phyloP scores from a whole-genome alignment of 208 protist species.

The Crithidia acanthocephali region DNA sequence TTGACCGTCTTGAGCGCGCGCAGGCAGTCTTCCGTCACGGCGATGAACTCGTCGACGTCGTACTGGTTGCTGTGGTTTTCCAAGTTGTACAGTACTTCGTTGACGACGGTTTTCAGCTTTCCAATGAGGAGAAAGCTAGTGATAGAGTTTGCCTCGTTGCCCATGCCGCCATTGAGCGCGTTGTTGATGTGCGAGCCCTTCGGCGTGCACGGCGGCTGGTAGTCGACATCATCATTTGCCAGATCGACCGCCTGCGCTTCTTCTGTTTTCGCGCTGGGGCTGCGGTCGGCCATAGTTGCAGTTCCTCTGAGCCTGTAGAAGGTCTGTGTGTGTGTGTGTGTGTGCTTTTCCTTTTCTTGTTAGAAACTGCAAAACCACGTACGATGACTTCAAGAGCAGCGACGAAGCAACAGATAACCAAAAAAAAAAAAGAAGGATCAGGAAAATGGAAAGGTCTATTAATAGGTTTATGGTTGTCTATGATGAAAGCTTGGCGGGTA shows the following conservation, averaged over 20 bases:
- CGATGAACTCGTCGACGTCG: conserved; percentile 73
- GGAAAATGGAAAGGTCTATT: too few relatives aligned
- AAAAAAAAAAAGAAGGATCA: too few relatives aligned
- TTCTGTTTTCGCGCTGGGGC: conserved; percentile 6
- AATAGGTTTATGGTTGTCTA: too few relatives aligned
- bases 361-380: too few relatives aligned
- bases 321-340: neutral
- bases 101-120: conserved; percentile 63
- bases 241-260: neutral
- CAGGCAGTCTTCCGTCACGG: conserved; percentile 67
- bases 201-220: conserved; percentile 16
- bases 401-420: too few relatives aligned
- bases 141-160: conserved; percentile 21
- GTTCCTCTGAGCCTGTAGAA: neutral
- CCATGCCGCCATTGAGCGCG: conserved; percentile 2
- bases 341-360: neutral
- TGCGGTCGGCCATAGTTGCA: neutral
- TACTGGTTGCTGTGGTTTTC: conserved; percentile 49
- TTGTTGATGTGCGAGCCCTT: neutral
- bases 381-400: too few relatives aligned
- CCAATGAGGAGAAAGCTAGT: conserved; percentile 51
- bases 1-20: conserved; percentile 65
- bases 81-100: conserved; percentile 63
- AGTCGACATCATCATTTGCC: conserved; percentile 11
- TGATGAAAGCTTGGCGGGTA: too few relatives aligned